phyloP scores from a whole-genome alignment of 73 alveolate genomes.

The Uronychia binucleata region DNA sequence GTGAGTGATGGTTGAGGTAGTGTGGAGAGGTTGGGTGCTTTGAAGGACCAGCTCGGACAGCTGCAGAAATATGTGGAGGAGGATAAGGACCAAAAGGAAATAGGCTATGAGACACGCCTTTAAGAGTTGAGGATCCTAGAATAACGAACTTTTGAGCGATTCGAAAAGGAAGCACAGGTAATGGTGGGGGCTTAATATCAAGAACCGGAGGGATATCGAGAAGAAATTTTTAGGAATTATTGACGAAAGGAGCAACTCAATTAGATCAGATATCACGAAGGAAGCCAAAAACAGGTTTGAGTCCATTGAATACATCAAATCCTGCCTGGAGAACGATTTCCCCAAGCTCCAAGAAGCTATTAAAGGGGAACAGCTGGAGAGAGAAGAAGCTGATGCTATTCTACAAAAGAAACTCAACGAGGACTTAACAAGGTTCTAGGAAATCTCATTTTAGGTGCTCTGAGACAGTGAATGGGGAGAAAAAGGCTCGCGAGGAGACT shows the following conservation, averaged over 20 bases:
- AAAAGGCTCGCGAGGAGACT: slow-evolving; percentile 89
- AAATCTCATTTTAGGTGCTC: not conserved
- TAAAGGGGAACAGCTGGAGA: slow-evolving; percentile 72
- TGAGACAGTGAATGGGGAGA: slow-evolving; percentile 68
- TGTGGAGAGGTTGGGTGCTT: slow-evolving; percentile 34
- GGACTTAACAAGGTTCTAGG: slow-evolving; percentile 64
- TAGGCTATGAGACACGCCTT: slow-evolving; percentile 52
- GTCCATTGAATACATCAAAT: slow-evolving; percentile 41
- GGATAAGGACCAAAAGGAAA: slow-evolving; percentile 63
- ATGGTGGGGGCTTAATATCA: slow-evolving; percentile 63
- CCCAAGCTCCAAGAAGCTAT: slow-evolving; percentile 87
- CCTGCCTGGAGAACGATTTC: slow-evolving; percentile 74
- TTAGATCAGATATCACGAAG: slow-evolving; percentile 33
- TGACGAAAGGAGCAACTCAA: slow-evolving; percentile 15
- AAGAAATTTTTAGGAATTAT: slow-evolving; percentile 34
- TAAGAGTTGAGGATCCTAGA: slow-evolving; percentile 60
- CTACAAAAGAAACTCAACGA: slow-evolving; percentile 76
- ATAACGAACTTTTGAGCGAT: slow-evolving; percentile 43
- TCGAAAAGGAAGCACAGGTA: slow-evolving; percentile 58
- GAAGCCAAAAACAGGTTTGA: slow-evolving; percentile 55
- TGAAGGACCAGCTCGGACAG: slow-evolving; percentile 52
- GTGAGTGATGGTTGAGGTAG: too few relatives aligned
- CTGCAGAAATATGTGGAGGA: slow-evolving; percentile 60
- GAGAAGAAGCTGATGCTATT: slow-evolving; percentile 77
- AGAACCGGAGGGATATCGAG: slow-evolving; percentile 64